Evolutionary conservation across 306 rosid species (phyloP).

Genomic region (Cucumis hystrix): DNA sequence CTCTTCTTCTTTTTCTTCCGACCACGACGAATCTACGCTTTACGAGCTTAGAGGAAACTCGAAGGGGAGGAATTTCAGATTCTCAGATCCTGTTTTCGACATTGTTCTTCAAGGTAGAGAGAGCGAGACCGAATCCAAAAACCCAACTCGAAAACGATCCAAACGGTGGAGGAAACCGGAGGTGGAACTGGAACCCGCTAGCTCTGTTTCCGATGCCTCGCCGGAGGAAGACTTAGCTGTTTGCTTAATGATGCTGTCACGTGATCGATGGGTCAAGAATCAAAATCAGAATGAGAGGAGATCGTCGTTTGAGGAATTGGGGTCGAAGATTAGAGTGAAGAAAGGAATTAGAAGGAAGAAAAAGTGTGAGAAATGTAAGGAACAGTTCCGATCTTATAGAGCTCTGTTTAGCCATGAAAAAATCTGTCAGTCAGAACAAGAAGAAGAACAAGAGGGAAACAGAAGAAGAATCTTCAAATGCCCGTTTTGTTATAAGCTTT

Average conservation of each 20-base stretch:
- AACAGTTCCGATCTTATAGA: slow-evolving; percentile 46
- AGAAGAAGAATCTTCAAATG: slow-evolving; percentile 35
- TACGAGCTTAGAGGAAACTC: slow-evolving; percentile 54
- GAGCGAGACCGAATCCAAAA: slow-evolving; percentile 77
- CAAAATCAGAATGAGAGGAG: not conserved
- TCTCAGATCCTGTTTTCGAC: slow-evolving; percentile 56
- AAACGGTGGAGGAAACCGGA: slow-evolving; percentile 32
- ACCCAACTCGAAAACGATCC: slow-evolving; percentile 71
- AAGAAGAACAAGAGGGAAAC: slow-evolving; percentile 4
- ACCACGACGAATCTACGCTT: not conserved
- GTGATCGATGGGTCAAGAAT: slow-evolving; percentile 40
- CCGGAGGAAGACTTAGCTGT: slow-evolving; percentile 68
- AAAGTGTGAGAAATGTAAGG: slow-evolving; percentile 39
- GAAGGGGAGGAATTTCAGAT: slow-evolving; percentile 29
- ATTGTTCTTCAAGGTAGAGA: slow-evolving; percentile 60
- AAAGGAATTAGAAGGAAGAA: slow-evolving; percentile 27
- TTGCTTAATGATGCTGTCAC: slow-evolving; percentile 69
- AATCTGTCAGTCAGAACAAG: slow-evolving; percentile 15
- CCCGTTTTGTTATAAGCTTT: slow-evolving; percentile 56
- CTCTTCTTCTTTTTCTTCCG: slow-evolving; percentile 13
- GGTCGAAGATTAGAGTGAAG: slow-evolving; percentile 10
- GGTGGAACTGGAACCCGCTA: slow-evolving; percentile 21
- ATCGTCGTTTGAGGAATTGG: not conserved
- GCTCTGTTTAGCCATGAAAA: slow-evolving; percentile 53
- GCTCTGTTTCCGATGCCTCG: slow-evolving; percentile 53